Percentiles rank a stretch among this genome's conserved stretches.
phyloP scores from a whole-genome alignment of 257 asterid species.

The Penstemon davidsonii region DNA sequence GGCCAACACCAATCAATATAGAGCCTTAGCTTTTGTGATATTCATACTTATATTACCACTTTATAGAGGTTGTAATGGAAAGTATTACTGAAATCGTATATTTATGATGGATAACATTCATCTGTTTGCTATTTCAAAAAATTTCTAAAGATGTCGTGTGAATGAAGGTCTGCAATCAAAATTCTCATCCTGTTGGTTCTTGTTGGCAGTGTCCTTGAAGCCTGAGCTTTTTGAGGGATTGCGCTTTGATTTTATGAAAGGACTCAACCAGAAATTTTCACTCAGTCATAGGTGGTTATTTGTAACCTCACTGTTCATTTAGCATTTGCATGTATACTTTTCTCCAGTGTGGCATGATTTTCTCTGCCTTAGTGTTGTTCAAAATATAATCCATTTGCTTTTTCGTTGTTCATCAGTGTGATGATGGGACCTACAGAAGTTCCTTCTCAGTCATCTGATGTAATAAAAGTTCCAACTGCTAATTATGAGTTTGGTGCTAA shows the following conservation, averaged over 20 bases:
- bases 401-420: conserved; percentile 51
- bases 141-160: neutral
- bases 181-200: conserved; percentile 25
- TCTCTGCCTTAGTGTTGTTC: conserved; percentile 3
- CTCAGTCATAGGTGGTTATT: conserved; percentile 89
- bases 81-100: too few relatives aligned
- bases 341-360: conserved; percentile 1
- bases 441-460: conserved; percentile 82
- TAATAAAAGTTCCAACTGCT: conserved; percentile 81
- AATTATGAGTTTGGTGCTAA: conserved; percentile 97
- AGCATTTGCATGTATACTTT: neutral
- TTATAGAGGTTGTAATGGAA: too few relatives aligned
- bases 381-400: conserved; percentile 14
- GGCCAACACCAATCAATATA: too few relatives aligned
- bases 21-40: too few relatives aligned
- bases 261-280: conserved; percentile 82
- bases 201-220: conserved; percentile 90
- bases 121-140: neutral
- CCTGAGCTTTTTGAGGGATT: conserved; percentile 97
- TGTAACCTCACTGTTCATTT: conserved; percentile 5
- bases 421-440: conserved; percentile 96
- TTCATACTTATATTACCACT: too few relatives aligned
- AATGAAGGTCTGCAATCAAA: neutral
- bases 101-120: neutral
- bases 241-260: conserved; percentile 95